Evolutionary conservation across 2,329 filamentous ascomycete genomes (phyloP), one percentile per base, ranked within the genome.

Genomic region (Fusarium incarnatum): DNA sequence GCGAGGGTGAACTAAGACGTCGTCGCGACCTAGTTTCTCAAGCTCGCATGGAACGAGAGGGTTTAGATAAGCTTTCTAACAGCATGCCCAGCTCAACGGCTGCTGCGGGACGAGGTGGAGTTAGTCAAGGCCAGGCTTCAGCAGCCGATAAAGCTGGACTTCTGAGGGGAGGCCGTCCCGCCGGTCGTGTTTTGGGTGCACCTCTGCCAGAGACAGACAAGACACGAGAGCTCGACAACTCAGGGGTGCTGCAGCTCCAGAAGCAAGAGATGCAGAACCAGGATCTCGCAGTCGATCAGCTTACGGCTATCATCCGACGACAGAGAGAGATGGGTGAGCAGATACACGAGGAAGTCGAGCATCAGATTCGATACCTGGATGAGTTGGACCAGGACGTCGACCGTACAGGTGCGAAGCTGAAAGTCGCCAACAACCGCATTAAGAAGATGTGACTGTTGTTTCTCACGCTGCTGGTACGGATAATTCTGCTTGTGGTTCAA

Each of bases 261-360:
- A 85, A 88, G 73, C 86, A 92, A 75, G 88, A 93, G 78, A 93
- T 95, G 84, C 77, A 85, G 56, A 89, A 92, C 70, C 93, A 97
- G 76, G 93, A 96, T 71, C 79, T 90, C 73, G 90, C 92, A 72
- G 86, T 96, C 5, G 86, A 91, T 20, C 84, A 88, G 72, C 81
- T 96, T 58, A 85, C 87, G 3, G 88, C 88, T 69, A 90, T 93
- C 49, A 90, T 95, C 48, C 83, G 89, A 49, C 83, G 91, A 62
- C 91, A 95, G 82, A 90, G 88, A 76, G 90, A 94, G 79, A 92
- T 95, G 87, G 92, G 92, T 1, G 82, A 93, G 48, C 86, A 89
- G 60, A 94, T 96, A 75, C 87, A 92, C 68, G 87, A 90, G 52
- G 93, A 95, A 82, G 85, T 94, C 59, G 86, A 89, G 56, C 80